These are phyloP conservation scores for Raphanus hybrid DNA, from an alignment of 441 rosid genomes.

Conservation along the genomic window DNA sequence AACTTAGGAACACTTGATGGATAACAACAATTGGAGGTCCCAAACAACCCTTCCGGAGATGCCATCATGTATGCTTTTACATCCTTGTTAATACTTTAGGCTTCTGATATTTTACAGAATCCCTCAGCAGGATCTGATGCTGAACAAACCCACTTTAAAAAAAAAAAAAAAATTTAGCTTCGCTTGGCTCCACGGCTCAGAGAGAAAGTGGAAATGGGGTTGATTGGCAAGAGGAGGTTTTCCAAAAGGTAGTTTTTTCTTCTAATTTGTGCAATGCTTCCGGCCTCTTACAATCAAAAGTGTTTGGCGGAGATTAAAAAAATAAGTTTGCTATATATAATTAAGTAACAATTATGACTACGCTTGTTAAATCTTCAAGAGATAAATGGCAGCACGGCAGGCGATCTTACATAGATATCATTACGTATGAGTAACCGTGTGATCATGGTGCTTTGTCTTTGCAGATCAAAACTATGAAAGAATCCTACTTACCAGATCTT, in stretches of 20 bases:
- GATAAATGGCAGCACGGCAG: background rate
- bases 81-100: constrained; percentile 24
- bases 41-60: constrained; percentile 75
- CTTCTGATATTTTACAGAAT: constrained; percentile 9
- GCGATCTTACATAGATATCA: constrained; percentile 1
- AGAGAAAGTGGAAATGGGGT: constrained; percentile 66
- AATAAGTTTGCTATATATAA: no score
- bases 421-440: constrained; percentile 22
- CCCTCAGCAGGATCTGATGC: constrained; percentile 21
- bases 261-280: constrained; percentile 48
- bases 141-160: constrained; percentile 12
- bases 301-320: no score
- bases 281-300: constrained; percentile 6
- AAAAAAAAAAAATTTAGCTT: constrained; percentile 52
- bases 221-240: constrained; percentile 93
- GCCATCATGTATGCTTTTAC: constrained; percentile 69
- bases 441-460: constrained; percentile 30
- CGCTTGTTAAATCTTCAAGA: no score
- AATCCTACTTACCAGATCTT: constrained; percentile 69
- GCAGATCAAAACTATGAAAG: constrained; percentile 83
- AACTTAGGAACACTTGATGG: no score
- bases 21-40: constrained; percentile 18
- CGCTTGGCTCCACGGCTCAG: constrained; percentile 77
- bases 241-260: constrained; percentile 65
- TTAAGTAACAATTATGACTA: no score